Conservation (phyloP, 2,329 filamentous ascomycete species). For the Sarocladium strictum region DNA sequence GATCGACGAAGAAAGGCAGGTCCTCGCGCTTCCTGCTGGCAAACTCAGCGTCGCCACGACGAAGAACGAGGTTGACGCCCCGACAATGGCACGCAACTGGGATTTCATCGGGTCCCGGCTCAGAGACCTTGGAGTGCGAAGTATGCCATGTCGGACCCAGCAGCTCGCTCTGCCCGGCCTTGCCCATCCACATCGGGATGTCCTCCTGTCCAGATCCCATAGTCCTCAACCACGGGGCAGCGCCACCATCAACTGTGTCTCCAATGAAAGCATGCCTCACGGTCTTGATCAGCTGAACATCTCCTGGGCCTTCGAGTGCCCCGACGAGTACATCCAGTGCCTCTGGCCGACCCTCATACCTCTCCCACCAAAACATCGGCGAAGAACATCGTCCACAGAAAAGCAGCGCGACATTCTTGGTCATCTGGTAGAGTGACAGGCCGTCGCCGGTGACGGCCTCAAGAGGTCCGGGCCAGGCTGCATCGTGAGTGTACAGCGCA, state of each 20-base stretch:
- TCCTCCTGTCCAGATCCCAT: constrained; percentile 20
- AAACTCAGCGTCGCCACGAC: constrained; percentile 23
- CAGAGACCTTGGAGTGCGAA: neutral
- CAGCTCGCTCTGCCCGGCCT: constrained; percentile 17
- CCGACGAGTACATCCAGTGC: constrained; percentile 31
- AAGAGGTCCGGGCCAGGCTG: constrained; percentile 30
- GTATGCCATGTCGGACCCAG: constrained; percentile 24
- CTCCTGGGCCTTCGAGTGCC: constrained; percentile 23
- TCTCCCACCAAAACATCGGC: constrained; percentile 31
- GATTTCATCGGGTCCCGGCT: constrained; percentile 18
- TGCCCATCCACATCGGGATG: constrained; percentile 21
- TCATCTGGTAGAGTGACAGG: constrained; percentile 28
- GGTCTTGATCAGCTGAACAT: constrained; percentile 24
- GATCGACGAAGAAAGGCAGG: constrained; percentile 38
- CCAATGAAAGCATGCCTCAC: constrained; percentile 36
- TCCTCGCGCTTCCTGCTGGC: constrained; percentile 17
- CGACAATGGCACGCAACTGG: constrained; percentile 39
- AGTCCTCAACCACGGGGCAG: constrained; percentile 37
- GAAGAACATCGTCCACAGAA: constrained; percentile 38
- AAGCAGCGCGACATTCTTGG: constrained; percentile 23
- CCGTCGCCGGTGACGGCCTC: constrained; percentile 9
- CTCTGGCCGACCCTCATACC: neutral
- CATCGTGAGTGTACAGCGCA: constrained; percentile 31
- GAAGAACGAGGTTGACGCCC: constrained; percentile 36
- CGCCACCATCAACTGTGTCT: constrained; percentile 48